Evolutionary conservation across 495 filamentous ascomycete species (phyloP).

Genomic region (Glutinoglossum americanum): DNA sequence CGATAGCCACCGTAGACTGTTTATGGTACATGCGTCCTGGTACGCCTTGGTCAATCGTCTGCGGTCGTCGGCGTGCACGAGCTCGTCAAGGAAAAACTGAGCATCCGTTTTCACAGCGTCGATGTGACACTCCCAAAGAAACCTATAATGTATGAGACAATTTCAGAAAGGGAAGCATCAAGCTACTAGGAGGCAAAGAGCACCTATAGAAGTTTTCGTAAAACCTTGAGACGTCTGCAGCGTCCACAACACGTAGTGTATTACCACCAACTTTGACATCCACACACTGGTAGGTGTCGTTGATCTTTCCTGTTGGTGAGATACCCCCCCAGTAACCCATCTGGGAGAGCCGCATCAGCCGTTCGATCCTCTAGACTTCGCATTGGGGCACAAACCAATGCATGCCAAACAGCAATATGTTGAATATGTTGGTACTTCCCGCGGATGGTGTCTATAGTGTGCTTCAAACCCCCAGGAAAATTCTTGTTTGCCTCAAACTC

Average conservation of each 20-base stretch:
- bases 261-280: constrained; percentile 34
- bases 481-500: constrained; percentile 66
- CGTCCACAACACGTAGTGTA: constrained; percentile 50
- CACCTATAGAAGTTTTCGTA: constrained; percentile 74
- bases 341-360: constrained; percentile 6
- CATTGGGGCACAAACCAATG: constrained; percentile 26
- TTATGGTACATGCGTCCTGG: constrained; percentile 68
- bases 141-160: constrained; percentile 17
- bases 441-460: constrained; percentile 44
- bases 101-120: constrained; percentile 80
- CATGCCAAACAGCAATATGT: constrained; percentile 89
- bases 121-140: constrained; percentile 44
- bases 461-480: constrained; percentile 61
- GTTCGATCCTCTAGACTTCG: neutral
- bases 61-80: constrained; percentile 42
- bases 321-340: constrained; percentile 92
- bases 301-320: constrained; percentile 45
- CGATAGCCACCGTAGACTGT: constrained; percentile 55
- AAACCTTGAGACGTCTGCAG: constrained; percentile 47
- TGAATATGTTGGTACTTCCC: constrained; percentile 47
- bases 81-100: constrained; percentile 67
- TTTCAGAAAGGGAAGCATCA: neutral
- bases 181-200: neutral
- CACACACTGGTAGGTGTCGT: constrained; percentile 55
- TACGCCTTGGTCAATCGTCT: constrained; percentile 48